These are phyloP conservation scores for Aspergillus coremiiformis DNA, from an alignment of 495 filamentous ascomycete genomes.

Conservation along the genomic window DNA sequence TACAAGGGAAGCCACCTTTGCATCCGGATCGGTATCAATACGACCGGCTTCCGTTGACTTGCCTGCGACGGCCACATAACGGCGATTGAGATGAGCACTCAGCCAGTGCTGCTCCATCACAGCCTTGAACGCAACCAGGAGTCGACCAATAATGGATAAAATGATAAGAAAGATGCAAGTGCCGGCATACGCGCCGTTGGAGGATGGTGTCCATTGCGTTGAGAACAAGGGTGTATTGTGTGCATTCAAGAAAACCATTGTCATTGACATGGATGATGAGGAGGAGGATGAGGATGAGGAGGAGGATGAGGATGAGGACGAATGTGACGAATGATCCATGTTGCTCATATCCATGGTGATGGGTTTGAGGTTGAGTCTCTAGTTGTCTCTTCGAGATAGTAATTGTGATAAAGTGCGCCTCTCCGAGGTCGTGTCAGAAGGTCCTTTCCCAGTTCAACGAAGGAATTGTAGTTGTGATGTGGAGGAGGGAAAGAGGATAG, in stretches of 20 bases:
- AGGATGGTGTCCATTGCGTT: constrained; percentile 60
- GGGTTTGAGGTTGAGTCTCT: not conserved
- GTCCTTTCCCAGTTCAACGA: not conserved
- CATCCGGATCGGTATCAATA: constrained; percentile 47
- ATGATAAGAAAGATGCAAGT: constrained; percentile 83
- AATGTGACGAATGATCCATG: constrained; percentile 10
- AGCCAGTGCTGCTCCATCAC: constrained; percentile 51
- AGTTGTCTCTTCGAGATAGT: not conserved
- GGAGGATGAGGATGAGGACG: constrained; percentile 14
- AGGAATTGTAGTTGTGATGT: not conserved
- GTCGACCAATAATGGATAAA: constrained; percentile 60
- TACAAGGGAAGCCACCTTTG: constrained; percentile 49
- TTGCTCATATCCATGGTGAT: constrained; percentile 10
- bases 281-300: constrained; percentile 18
- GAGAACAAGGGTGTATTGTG: constrained; percentile 70
- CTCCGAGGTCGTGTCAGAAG: no score
- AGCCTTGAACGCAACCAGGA: constrained; percentile 58
- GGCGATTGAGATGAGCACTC: constrained; percentile 57
- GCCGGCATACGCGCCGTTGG: constrained; percentile 62
- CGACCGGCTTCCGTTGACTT: constrained; percentile 49
- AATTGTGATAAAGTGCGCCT: not conserved
- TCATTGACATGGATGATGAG: constrained; percentile 24
- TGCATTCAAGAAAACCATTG: constrained; percentile 53
- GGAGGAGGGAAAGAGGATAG: not conserved
- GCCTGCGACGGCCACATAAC: constrained; percentile 68